Evolutionary conservation across 495 filamentous ascomycete genomes (phyloP).

Genomic region (Aspergillus ellipticus): DNA sequence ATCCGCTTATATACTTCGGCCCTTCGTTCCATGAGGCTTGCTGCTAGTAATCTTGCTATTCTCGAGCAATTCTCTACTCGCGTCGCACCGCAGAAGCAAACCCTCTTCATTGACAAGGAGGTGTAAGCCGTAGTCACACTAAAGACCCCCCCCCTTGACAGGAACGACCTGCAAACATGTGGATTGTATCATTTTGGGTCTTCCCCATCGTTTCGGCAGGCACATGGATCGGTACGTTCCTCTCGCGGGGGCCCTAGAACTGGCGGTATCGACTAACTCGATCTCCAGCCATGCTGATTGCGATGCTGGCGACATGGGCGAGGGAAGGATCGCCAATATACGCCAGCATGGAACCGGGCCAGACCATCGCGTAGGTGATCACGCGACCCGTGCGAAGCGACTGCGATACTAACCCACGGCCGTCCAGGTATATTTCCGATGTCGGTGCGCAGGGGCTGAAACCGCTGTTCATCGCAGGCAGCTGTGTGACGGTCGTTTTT

Average conservation of each 20-base stretch:
- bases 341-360: slow-evolving; percentile 57
- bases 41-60: not conserved
- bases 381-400: not conserved
- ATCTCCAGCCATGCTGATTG: slow-evolving; percentile 56
- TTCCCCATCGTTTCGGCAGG: slow-evolving; percentile 75
- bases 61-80: too few relatives aligned
- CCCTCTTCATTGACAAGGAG: not conserved
- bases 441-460: slow-evolving; percentile 72
- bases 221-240: slow-evolving; percentile 68
- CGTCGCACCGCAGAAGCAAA: not conserved
- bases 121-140: not conserved
- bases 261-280: not conserved
- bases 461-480: slow-evolving; percentile 83
- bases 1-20: not conserved
- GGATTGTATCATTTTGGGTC: slow-evolving; percentile 62
- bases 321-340: slow-evolving; percentile 58
- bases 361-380: slow-evolving; percentile 67
- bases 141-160: too few relatives aligned
- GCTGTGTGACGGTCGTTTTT: slow-evolving; percentile 73
- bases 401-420: not conserved
- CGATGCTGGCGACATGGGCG: slow-evolving; percentile 70
- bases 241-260: slow-evolving; percentile 7
- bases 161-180: slow-evolving; percentile 32
- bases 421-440: slow-evolving; percentile 63
- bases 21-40: too few relatives aligned